Base-by-base conservation (phyloP, 441 rosid genomes). In the Pelargonium cotyledonis region DNA sequence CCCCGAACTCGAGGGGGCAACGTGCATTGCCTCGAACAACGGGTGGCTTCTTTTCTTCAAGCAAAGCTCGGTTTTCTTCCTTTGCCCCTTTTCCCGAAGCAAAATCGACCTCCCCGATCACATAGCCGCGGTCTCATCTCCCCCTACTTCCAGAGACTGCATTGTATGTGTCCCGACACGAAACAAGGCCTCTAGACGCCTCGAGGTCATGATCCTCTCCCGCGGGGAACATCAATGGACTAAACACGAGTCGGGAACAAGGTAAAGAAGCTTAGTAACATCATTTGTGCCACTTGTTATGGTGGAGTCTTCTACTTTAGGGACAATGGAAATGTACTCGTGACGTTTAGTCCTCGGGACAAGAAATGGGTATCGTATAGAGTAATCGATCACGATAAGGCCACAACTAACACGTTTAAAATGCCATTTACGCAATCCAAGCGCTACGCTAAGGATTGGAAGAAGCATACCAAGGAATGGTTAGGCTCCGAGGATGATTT, bases 41-140 rank as follows among this genome's bases (percentile, higher is more conserved):
- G 78, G 83, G 2, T 74, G 83, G 80, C 76, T 80, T 43, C 76
- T 80, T 58, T 6, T 71, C 0, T 15, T 38, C 53, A 10, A 19
- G 6, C 47, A 69, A 63, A 63, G 31, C 38, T 63, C 72, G 4
- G 2, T 74, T 40, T 80, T 40, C 70, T 72, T 80, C 78, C 74
- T 80, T 62, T 80, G 76, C 67, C 83, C 80, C 16, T 80, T 77
- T 40, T 76, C 80, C 0, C 60, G 69, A 8, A 69, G 77, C 0
- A 75, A 9, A 67, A 69, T 80, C 3, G 66, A 69, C 26, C 80
- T 80, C 66, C 82, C 82, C 0, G 35, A 61, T n/a, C 53, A 46
- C 19, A 53, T 66, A 0, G 83, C 71, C 0, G 3, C 74, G 2
- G 72, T 80, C 29, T 72, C 83, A 21, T 65, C 80, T 14, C 65